Evolutionary conservation across 306 rosid species (phyloP).

Genomic region (Pyrus pyrifolia): DNA sequence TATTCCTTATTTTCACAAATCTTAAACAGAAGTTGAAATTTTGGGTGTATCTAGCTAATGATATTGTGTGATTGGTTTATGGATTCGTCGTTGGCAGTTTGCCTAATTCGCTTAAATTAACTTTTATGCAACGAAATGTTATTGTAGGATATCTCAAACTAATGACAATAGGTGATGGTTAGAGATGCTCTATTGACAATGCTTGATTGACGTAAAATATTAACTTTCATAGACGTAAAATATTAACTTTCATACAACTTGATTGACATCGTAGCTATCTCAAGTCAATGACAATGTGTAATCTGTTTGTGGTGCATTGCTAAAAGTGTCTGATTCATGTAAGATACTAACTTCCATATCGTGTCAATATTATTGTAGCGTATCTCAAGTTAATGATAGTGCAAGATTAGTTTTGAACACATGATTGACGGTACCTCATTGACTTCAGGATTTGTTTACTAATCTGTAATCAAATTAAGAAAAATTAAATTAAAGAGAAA

Average conservation of each 20-base stretch:
- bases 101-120: background rate
- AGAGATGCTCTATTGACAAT: background rate
- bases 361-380: background rate
- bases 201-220: background rate
- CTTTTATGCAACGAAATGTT: too few relatives aligned
- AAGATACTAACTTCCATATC: background rate
- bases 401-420: background rate
- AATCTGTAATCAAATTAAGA: rapidly evolving
- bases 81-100: rapidly evolving
- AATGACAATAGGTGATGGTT: background rate
- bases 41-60: background rate
- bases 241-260: background rate
- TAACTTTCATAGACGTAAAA: background rate
- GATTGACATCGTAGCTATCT: too few relatives aligned
- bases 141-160: background rate
- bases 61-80: background rate
- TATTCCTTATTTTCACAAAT: background rate
- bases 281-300: background rate
- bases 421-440: too few relatives aligned
- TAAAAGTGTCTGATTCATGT: background rate
- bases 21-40: background rate
- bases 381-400: too few relatives aligned
- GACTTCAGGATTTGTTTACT: background rate
- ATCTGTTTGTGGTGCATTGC: background rate
- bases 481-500: too few relatives aligned